Base-by-base conservation (phyloP, 2,329 filamentous ascomycete genomes). In the Aphanocladium album region DNA sequence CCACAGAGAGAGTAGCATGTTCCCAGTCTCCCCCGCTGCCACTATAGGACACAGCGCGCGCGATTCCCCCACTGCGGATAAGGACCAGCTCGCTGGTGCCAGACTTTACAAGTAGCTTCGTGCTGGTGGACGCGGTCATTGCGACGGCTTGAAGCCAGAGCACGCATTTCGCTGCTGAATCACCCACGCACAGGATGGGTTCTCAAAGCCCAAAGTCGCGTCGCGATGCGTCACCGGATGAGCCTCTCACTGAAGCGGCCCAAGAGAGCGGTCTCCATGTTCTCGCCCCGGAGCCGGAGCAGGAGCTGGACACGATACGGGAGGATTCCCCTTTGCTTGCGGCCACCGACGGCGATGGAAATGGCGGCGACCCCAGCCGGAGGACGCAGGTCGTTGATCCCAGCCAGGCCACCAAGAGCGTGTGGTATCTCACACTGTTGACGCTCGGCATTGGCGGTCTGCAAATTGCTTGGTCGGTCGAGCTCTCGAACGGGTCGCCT, bases 381-480 rank as follows among this genome's bases (percentile, higher is more conserved):
- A n/a, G 43, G 33, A 41, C 27, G 11, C 68, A 73, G 46, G 77
- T 78, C 67, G 72, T 77, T 50, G 73, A 74, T 21, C 71, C 77
- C 6, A 61, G 35, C 52, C 82, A 91, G 68, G 80, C 83, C 62
- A 88, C 89, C 25, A 96, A 93, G 80, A 93, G 89, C 73, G 79
- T 87, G 50, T 91, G 88, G 86, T 96, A 96, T 74, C 80, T 98
- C 68, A 84, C 96, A 66, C 78, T 96, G 64, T 78, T 98, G 73
- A 96, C 93, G 7, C 80, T 97, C 63, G 87, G 90, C 70, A 90
- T 96, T 66, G 91, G 91, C 62, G 93, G 91, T 25, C 79, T 98
- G 64, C 93, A 98, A 76, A 89, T 98, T 67, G 92, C 93, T 30
- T 98, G 93, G 93, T 93, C 93, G 1, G 92, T 96, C 46, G 93